Conservation (phyloP, 2,329 filamentous ascomycete genomes). For the Aphanoascus verrucosus region DNA sequence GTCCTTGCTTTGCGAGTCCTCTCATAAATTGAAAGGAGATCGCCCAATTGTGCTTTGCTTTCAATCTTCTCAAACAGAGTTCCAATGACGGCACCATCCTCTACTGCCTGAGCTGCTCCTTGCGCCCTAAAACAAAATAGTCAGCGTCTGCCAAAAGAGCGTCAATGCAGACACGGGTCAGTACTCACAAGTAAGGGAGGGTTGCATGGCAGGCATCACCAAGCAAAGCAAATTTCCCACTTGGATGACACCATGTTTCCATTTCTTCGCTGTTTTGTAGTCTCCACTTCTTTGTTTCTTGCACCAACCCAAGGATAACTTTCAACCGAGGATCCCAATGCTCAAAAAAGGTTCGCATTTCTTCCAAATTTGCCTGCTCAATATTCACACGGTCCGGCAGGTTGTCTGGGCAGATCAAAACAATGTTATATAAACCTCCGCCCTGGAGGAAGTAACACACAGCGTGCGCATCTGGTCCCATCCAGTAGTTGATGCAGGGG, state of each 20-base stretch:
- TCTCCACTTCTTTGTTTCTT: constrained; percentile 43
- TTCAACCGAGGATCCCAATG: constrained; percentile 44
- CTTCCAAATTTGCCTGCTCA: constrained; percentile 29
- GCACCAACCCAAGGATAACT: constrained; percentile 9
- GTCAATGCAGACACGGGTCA: constrained; percentile 33
- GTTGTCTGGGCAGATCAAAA: constrained; percentile 55
- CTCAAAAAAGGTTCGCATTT: constrained; percentile 45
- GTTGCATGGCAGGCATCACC: constrained; percentile 57
- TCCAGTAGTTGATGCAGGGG: constrained; percentile 45
- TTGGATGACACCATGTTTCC: constrained; percentile 48
- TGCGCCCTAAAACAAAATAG: constrained; percentile 19
- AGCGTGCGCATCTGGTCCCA: constrained; percentile 43
- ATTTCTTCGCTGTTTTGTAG: constrained; percentile 47
- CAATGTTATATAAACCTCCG: constrained; percentile 54
- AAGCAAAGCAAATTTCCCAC: constrained; percentile 48
- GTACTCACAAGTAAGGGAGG: constrained; percentile 45
- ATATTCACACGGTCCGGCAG: constrained; percentile 32
- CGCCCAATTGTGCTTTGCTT: constrained; percentile 13
- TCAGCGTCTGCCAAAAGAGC: background rate
- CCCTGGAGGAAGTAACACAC: constrained; percentile 51
- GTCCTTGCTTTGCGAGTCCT: constrained; percentile 48
- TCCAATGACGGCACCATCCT: constrained; percentile 25
- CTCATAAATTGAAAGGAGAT: constrained; percentile 40
- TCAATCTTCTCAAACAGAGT: constrained; percentile 17
- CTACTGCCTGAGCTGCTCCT: constrained; percentile 25